Evolutionary conservation across 495 filamentous ascomycete genomes (phyloP).

Genomic region (Hypoxylon perforatum): DNA sequence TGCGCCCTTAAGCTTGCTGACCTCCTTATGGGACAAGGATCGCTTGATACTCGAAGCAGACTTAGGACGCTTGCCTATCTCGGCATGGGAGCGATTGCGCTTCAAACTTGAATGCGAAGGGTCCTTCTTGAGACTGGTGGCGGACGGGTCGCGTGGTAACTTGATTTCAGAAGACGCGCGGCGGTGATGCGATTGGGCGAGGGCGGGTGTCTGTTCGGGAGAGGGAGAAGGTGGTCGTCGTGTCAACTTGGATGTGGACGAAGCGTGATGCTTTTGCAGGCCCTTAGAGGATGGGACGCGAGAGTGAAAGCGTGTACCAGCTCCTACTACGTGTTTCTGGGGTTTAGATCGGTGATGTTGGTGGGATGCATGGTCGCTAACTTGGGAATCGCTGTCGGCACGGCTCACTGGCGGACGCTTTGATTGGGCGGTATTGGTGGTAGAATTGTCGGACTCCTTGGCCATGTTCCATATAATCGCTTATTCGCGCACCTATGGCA

Average conservation of each 20-base stretch:
- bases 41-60: slow-evolving; percentile 58
- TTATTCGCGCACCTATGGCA: slow-evolving; percentile 31
- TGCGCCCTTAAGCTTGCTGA: slow-evolving; percentile 50
- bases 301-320: slow-evolving; percentile 50
- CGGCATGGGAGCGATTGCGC: slow-evolving; percentile 61
- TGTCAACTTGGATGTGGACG: slow-evolving; percentile 54
- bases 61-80: slow-evolving; percentile 60
- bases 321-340: slow-evolving; percentile 60
- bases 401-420: slow-evolving; percentile 53
- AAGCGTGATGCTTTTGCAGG: slow-evolving; percentile 57
- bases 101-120: slow-evolving; percentile 56
- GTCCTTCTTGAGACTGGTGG: slow-evolving; percentile 59
- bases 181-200: slow-evolving; percentile 54
- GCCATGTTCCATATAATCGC: slow-evolving; percentile 32
- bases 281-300: slow-evolving; percentile 57
- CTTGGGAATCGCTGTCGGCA: slow-evolving; percentile 51
- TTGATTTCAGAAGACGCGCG: slow-evolving; percentile 57
- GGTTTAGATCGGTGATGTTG: slow-evolving; percentile 51
- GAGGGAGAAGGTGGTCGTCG: slow-evolving; percentile 51
- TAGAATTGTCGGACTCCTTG: slow-evolving; percentile 38
- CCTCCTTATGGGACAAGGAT: slow-evolving; percentile 54
- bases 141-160: slow-evolving; percentile 47
- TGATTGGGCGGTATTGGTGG: slow-evolving; percentile 57
- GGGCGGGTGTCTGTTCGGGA: slow-evolving; percentile 42
- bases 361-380: slow-evolving; percentile 47